Base-by-base conservation (phyloP, 2,329 filamentous ascomycete genomes). In the Fusarium secorum region DNA sequence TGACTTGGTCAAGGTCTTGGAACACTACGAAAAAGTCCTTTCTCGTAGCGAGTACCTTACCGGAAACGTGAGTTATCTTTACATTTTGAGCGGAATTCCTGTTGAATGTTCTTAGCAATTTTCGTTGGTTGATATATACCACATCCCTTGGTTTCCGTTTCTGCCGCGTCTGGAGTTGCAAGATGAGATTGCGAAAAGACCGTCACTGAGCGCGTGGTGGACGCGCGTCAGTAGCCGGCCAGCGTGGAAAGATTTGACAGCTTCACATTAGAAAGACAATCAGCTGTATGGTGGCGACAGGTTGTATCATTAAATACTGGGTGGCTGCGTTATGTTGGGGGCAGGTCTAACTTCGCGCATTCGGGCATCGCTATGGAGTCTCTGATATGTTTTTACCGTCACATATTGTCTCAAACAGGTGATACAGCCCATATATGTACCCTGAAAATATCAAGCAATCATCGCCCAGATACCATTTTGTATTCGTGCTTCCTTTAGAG, bases 31-130 rank as follows among this genome's bases (percentile, higher is more conserved):
- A 9, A 48, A 48, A 0, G 28, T 32, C 0, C 20, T 32, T 11
- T 22, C 14, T 30, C 6, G 6, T 22, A 17, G 28, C 3, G 28
- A 48, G 6, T 30, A 48, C 26, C 28, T 48, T 13, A 7, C 14
- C 0, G 20, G 45, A 48, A 48, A 22, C 3, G 45, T 48, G 4
- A 48, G 44, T 30, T 8, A 4, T 24, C 0, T 5, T 1, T 13
- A 8, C 0, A 0, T 10, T 14, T 4, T 0, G 8, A 14, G 8
- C 1, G 0, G 3, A 3, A 14, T 20, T 2, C 24, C 0, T 14
- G 5, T 1, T 26, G 0, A 44, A 2, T 20, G 5, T 10, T 44
- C 7, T 20, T 9, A 44, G 42, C 8, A 44, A 26, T 26, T 44
- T 20, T 44, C 42, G 11, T 18, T 44, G 1, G 17, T 44, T 20